Conservation (phyloP, 148 eudicot species). For the Talinum fruticosum region DNA sequence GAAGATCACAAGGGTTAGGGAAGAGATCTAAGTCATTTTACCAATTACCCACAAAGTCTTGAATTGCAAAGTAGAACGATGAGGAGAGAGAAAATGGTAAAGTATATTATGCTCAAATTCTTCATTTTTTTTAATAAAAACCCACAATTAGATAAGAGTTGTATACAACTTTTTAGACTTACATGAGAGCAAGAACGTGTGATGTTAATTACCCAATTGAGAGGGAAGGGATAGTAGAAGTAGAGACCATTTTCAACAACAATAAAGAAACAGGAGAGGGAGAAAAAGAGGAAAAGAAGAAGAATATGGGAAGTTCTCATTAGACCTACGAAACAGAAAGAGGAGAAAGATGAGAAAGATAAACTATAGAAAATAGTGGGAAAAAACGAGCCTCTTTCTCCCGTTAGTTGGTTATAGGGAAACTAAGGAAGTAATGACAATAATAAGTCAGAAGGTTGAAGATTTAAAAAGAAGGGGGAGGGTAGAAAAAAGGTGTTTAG, state of each 20-base stretch:
- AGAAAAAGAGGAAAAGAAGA: conserved; percentile 9
- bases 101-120: conserved; percentile 9
- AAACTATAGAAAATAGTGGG: background rate
- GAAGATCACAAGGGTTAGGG: conserved; percentile 96
- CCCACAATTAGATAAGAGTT: conserved; percentile 9
- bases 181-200: background rate
- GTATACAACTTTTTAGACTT: background rate
- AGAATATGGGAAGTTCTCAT: conserved; percentile 4
- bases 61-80: conserved; percentile 61
- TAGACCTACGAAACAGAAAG: background rate
- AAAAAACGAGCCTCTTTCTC: background rate
- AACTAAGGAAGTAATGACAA: too few species aligned
- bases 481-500: conserved; percentile 5
- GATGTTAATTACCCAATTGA: background rate
- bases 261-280: conserved; percentile 15
- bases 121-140: conserved; percentile 24
- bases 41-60: conserved; percentile 73
- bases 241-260: conserved; percentile 17
- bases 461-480: conserved; percentile 10
- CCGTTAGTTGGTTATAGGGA: conserved; percentile 20
- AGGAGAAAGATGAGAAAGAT: background rate
- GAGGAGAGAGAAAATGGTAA: conserved; percentile 22
- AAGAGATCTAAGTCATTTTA: conserved; percentile 90
- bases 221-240: background rate
- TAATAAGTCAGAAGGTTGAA: conserved; percentile 16